Base-by-base conservation (phyloP, 2,329 filamentous ascomycete species). In the Ceratocystis colombiana region DNA sequence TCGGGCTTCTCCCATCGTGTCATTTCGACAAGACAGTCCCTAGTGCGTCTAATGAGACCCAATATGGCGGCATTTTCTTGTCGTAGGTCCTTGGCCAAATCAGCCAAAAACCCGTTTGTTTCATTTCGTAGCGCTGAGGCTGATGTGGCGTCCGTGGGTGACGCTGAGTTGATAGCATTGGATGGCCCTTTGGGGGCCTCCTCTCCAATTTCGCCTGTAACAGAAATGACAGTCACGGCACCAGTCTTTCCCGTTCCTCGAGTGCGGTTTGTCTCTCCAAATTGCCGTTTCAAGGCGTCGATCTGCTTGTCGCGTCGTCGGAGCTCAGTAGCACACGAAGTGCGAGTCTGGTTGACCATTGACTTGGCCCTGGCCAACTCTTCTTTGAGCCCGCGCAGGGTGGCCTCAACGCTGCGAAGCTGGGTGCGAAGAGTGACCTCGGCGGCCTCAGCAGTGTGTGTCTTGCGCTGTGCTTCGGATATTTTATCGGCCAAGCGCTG, bases 1-100 rank as follows among this genome's bases (percentile, higher is more conserved):
- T 72, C 72, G 41, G 73, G 71, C 28, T 73, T 75, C 33, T 79
- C 76, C 72, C 81, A 83, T 0, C 85, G 85, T 70, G 84, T 86
- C 79, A 88, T 84, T 62, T 88, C 83, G 69, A 85, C 85, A 67
- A 97, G 76, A 0, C 85, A 89, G 1, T 83, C 78, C 66, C 93
- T 82, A 0, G 90, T 89, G 63, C 83, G 84, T 64, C 85, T 80
- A 63, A 96, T 81, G 37, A 96, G 79, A 1, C 79, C 79, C 46
- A 95, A 84, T 12, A 97, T 76, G 4, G 84, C 82, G 72, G 96
- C 92, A 72, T 99, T 99, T 75, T 99, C 94, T 70, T 96, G 90
- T 72, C 90, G 94, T 67, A 97, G 77, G 48, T 84, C 85, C 73
- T 89, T 88, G 37, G 90, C 92, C 67, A 96, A 78, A 72, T 89